A percentile compares a stretch with the other conserved stretches of the same genome.
These are phyloP conservation scores for Dictyostelium citrinum DNA, from an alignment of 78 protist species.

Conservation along the genomic window DNA sequence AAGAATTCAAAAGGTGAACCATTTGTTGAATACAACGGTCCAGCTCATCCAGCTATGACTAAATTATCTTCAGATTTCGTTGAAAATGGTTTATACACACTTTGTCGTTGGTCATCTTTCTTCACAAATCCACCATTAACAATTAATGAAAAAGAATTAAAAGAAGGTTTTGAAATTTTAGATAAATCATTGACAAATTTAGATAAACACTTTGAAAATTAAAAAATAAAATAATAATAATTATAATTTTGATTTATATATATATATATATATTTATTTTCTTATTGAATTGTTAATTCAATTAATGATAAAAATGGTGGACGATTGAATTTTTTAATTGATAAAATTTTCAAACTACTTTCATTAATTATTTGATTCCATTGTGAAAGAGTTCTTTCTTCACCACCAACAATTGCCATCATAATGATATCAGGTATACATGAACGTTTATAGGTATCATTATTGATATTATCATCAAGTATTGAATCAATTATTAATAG, in stretches of 20 bases:
- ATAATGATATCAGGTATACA: conserved; percentile 25
- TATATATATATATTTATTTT: not conserved
- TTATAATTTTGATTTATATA: not conserved
- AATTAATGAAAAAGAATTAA: conserved; percentile 69
- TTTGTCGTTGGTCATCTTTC: conserved; percentile 58
- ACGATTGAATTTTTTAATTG: not conserved
- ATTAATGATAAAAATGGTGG: conserved; percentile 36
- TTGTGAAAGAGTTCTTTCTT: conserved; percentile 5
- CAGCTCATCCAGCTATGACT: conserved; percentile 72
- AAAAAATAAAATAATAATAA: not conserved
- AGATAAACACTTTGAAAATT: conserved; percentile 78
- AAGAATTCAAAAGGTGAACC: conserved; percentile 69
- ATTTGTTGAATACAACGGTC: conserved; percentile 56
- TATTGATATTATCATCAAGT: not conserved
- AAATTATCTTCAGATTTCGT: conserved; percentile 36
- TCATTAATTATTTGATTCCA: conserved; percentile 49
- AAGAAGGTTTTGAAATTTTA: conserved; percentile 59
- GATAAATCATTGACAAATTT: conserved; percentile 53
- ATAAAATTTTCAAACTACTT: not conserved
- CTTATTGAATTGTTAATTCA: conserved; percentile 9
- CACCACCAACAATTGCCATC: conserved; percentile 36
- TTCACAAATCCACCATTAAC: conserved; percentile 75
- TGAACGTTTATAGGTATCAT: not conserved
- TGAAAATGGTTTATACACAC: conserved; percentile 62
- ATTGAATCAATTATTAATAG: conserved; percentile 28